Evolutionary conservation across 2,329 filamentous ascomycete species (phyloP).

Genomic region (Calonectria leucothoes): DNA sequence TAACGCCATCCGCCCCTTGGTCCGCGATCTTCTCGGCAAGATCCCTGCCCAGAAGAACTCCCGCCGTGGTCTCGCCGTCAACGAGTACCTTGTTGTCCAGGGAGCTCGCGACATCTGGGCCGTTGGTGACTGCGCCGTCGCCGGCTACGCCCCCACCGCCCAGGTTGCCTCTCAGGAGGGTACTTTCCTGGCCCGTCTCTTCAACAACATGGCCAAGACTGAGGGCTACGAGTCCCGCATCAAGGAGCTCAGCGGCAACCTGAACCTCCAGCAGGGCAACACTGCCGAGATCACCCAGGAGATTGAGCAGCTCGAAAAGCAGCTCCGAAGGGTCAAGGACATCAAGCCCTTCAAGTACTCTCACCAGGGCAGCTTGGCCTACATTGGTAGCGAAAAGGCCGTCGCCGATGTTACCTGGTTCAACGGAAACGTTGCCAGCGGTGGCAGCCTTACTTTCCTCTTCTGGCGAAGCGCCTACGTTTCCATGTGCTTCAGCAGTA

Average conservation of each 20-base stretch:
- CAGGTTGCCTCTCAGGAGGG: slow-evolving; percentile 98
- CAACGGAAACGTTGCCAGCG: slow-evolving; percentile 94
- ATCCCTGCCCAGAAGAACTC: slow-evolving; percentile 97
- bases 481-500: slow-evolving; percentile 99
- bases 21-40: slow-evolving; percentile 91
- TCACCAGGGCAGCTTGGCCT: slow-evolving; percentile 95
- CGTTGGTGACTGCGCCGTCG: slow-evolving; percentile 95
- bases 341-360: slow-evolving; percentile 99
- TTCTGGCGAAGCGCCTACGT: slow-evolving; percentile 99
- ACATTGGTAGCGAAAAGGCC: slow-evolving; percentile 98
- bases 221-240: slow-evolving; percentile 84
- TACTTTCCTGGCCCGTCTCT: slow-evolving; percentile 91
- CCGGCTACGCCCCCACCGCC: slow-evolving; percentile 96
- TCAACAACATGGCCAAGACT: slow-evolving; percentile 99
- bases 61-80: slow-evolving; percentile 92
- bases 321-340: slow-evolving; percentile 89
- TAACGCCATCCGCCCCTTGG: slow-evolving; percentile 89
- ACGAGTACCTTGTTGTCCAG: slow-evolving; percentile 99
- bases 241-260: slow-evolving; percentile 70
- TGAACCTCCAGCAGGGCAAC: slow-evolving; percentile 72
- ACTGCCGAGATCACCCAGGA: slow-evolving; percentile 76
- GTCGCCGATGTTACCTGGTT: slow-evolving; percentile 98
- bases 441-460: slow-evolving; percentile 93
- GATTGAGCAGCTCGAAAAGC: slow-evolving; percentile 88
- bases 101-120: slow-evolving; percentile 98